Conservation (phyloP, 1,284 basidiomycete species). For the Trichosporon sp. region DNA sequence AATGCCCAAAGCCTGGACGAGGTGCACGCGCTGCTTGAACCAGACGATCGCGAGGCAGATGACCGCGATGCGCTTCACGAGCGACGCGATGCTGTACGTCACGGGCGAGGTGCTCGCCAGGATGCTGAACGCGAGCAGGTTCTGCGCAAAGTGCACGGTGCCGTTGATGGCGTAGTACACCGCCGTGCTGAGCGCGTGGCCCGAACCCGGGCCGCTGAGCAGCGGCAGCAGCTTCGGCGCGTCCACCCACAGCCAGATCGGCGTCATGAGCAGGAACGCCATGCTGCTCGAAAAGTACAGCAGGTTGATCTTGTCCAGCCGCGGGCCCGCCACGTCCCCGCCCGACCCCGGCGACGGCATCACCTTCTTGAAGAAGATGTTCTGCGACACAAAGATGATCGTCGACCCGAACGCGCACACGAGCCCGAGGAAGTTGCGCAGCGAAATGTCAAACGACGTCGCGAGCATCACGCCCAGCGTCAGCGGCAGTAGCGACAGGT, state of each 20-base stretch:
- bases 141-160: conserved; percentile 92
- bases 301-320: conserved; percentile 95
- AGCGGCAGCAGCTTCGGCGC: conserved; percentile 61
- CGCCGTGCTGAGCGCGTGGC: conserved; percentile 18
- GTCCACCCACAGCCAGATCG: conserved; percentile 86
- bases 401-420: conserved; percentile 91
- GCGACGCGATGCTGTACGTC: conserved; percentile 95
- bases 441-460: conserved; percentile 85
- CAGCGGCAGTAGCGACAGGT: conserved; percentile 87
- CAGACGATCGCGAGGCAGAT: conserved; percentile 97
- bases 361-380: conserved; percentile 99
- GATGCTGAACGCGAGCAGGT: conserved; percentile 94
- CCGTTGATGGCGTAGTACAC: conserved; percentile 88
- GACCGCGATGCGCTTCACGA: conserved; percentile 96
- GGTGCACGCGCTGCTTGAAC: conserved; percentile 86
- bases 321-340: conserved; percentile 47
- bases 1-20: conserved; percentile 81
- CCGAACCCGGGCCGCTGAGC: conserved; percentile 23
- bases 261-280: conserved; percentile 91
- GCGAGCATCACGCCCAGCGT: conserved; percentile 97
- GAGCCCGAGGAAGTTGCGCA: conserved; percentile 74
- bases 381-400: conserved; percentile 92
- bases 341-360: conserved; percentile 63
- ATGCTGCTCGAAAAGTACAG: conserved; percentile 91
- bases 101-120: conserved; percentile 94